Conservation (phyloP, 2,329 filamentous ascomycete genomes). For the Xylariaceae sp. region DNA sequence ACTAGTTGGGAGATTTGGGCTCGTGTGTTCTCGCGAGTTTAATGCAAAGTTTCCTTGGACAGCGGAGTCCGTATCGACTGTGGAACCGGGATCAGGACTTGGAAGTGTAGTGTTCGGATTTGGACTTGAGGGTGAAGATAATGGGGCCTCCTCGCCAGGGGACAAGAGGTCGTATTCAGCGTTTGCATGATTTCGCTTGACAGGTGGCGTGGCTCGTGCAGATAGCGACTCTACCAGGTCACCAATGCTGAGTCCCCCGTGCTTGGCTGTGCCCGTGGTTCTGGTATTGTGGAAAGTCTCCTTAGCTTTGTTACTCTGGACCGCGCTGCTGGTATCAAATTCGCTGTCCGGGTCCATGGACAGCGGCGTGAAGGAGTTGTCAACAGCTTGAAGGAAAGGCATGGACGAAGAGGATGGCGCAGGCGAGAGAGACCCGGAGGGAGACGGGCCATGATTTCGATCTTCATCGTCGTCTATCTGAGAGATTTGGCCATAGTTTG, state of each 20-base stretch:
- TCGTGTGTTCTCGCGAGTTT: slow-evolving; percentile 3
- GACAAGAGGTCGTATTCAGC: slow-evolving; percentile 29
- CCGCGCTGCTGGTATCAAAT: slow-evolving; percentile 1
- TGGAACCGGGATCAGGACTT: slow-evolving; percentile 7
- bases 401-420: slow-evolving; percentile 27
- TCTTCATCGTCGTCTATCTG: slow-evolving; percentile 24
- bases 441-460: slow-evolving; percentile 18
- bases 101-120: slow-evolving; percentile 7
- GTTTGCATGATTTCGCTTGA: slow-evolving; percentile 19
- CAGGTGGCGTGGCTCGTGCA: neutral
- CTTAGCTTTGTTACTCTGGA: too few relatives aligned
- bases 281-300: slow-evolving; percentile 9
- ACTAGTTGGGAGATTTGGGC: slow-evolving; percentile 10
- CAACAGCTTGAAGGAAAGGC: slow-evolving; percentile 23
- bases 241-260: slow-evolving; percentile 15
- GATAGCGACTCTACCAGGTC: slow-evolving; percentile 29
- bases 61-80: slow-evolving; percentile 1
- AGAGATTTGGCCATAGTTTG: slow-evolving; percentile 19
- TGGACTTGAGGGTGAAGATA: slow-evolving; percentile 16
- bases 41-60: slow-evolving; percentile 12
- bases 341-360: slow-evolving; percentile 28
- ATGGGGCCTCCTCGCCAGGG: slow-evolving; percentile 17
- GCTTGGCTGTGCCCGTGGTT: slow-evolving; percentile 16
- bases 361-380: slow-evolving; percentile 27
- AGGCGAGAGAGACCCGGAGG: slow-evolving; percentile 22